These are phyloP conservation scores for Nitzschia putrida DNA, from an alignment of 108 stramenopile genomes.

Conservation along the genomic window DNA sequence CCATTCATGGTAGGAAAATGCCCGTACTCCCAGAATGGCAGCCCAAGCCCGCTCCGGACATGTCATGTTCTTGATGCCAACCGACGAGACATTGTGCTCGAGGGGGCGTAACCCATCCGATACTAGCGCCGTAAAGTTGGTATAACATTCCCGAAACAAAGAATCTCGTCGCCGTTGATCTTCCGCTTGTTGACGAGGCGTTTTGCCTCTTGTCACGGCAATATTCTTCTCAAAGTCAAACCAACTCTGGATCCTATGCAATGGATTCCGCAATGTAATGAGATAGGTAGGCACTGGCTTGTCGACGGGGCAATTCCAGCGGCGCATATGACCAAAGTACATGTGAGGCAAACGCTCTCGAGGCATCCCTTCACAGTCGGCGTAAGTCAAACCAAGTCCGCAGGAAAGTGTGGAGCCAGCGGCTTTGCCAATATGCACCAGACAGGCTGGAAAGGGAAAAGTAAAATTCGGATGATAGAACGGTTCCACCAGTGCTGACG, in stretches of 20 bases:
- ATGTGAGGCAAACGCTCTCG: constrained; percentile 31
- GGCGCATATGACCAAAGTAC: constrained; percentile 32
- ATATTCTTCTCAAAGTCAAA: constrained; percentile 46
- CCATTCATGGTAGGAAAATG: constrained; percentile 47
- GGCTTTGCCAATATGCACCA: constrained; percentile 42
- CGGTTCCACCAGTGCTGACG: neutral
- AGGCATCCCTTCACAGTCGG: constrained; percentile 49
- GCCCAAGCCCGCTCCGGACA: constrained; percentile 46
- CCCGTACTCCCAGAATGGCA: constrained; percentile 31
- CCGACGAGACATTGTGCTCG: constrained; percentile 1
- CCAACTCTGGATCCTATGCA: constrained; percentile 36
- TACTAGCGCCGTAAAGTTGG: constrained; percentile 25
- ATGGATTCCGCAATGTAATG: constrained; percentile 36
- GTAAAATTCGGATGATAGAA: constrained; percentile 33
- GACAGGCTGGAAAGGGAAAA: constrained; percentile 33
- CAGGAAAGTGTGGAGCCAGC: constrained; percentile 39
- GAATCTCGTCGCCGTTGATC: constrained; percentile 14
- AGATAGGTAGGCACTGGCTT: constrained; percentile 17
- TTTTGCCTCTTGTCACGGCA: constrained; percentile 19
- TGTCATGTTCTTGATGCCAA: constrained; percentile 24
- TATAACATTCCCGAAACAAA: constrained; percentile 37
- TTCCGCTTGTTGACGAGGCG: constrained; percentile 7
- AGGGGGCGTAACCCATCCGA: constrained; percentile 20
- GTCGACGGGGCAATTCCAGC: constrained; percentile 27
- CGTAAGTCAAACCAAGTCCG: constrained; percentile 38